Conservation (phyloP, 371 early-diverging fungal species). For the Rhizopus stolonifer region DNA sequence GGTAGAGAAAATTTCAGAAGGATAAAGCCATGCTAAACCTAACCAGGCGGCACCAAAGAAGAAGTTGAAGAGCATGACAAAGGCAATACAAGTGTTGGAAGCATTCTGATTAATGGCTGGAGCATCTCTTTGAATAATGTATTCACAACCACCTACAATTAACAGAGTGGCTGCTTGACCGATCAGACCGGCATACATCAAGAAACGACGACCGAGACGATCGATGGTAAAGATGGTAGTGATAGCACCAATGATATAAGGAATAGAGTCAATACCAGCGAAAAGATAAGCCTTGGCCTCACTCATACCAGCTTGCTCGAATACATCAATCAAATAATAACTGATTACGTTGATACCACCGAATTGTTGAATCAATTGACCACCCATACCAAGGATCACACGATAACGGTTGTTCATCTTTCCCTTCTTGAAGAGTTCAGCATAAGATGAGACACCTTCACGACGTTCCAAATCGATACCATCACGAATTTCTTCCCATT, state of each 20-base stretch:
- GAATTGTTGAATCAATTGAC: conserved; percentile 51
- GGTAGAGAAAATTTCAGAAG: conserved; percentile 64
- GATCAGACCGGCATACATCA: conserved; percentile 38
- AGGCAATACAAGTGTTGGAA: conserved; percentile 40
- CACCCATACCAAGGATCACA: conserved; percentile 52
- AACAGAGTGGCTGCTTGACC: conserved; percentile 41
- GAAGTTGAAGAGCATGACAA: conserved; percentile 45
- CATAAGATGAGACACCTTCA: conserved; percentile 42
- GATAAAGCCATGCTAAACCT: conserved; percentile 61
- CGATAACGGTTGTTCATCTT: conserved; percentile 52
- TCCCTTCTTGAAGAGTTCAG: conserved; percentile 46
- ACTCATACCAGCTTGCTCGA: conserved; percentile 45
- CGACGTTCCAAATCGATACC: conserved; percentile 51
- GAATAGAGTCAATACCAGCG: conserved; percentile 49
- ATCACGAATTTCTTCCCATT: conserved; percentile 48
- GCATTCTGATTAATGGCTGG: conserved; percentile 22
- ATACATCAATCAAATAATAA: conserved; percentile 49
- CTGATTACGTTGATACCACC: conserved; percentile 44
- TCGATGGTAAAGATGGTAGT: conserved; percentile 51
- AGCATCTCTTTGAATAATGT: conserved; percentile 26
- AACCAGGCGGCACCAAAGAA: conserved; percentile 60
- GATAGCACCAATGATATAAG: conserved; percentile 52
- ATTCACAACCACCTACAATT: conserved; percentile 45
- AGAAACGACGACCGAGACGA: conserved; percentile 43
- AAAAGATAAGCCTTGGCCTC: conserved; percentile 44